phyloP scores from a whole-genome alignment of 805 yeast species.

The Barnettozyma vustinii region DNA sequence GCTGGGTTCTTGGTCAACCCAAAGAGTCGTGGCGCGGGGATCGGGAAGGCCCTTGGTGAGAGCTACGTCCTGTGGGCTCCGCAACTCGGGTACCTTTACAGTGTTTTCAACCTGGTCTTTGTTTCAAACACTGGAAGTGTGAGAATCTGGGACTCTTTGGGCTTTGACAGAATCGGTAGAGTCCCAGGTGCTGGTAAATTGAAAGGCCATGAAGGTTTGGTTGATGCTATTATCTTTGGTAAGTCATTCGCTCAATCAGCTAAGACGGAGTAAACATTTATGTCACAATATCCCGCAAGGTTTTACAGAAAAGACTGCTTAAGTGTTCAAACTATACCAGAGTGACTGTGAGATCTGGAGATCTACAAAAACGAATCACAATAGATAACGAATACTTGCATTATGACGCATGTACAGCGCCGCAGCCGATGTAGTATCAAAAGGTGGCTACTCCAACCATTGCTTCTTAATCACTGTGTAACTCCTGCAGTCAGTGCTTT shows the following conservation, averaged over 20 bases:
- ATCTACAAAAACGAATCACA: too few species aligned
- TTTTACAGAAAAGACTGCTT: too few species aligned
- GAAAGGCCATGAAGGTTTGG: constrained; percentile 55
- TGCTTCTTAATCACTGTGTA: too few species aligned
- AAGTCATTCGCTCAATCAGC: constrained; percentile 38
- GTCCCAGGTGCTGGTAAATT: constrained; percentile 70
- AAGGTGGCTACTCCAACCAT: too few species aligned
- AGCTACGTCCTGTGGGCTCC: constrained; percentile 72
- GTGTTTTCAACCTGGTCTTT: constrained; percentile 85
- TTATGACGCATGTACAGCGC: too few species aligned
- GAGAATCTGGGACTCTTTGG: constrained; percentile 77
- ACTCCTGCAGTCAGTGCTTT: too few species aligned
- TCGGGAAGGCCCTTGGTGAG: constrained; percentile 68
- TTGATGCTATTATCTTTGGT: constrained; percentile 78
- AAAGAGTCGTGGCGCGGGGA: constrained; percentile 53
- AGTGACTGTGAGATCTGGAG: too few species aligned
- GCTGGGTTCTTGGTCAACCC: constrained; percentile 77
- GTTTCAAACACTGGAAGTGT: constrained; percentile 72
- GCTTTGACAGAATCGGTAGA: constrained; percentile 74
- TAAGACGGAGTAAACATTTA: background rate
- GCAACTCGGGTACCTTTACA: constrained; percentile 67
- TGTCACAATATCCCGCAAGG: constrained; percentile 4
- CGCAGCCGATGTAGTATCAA: too few species aligned
- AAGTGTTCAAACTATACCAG: too few species aligned
- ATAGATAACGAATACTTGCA: too few species aligned